These are phyloP conservation scores for Alternaria brassicae DNA, from an alignment of 2,329 filamentous ascomycete species.

Conservation along the genomic window DNA sequence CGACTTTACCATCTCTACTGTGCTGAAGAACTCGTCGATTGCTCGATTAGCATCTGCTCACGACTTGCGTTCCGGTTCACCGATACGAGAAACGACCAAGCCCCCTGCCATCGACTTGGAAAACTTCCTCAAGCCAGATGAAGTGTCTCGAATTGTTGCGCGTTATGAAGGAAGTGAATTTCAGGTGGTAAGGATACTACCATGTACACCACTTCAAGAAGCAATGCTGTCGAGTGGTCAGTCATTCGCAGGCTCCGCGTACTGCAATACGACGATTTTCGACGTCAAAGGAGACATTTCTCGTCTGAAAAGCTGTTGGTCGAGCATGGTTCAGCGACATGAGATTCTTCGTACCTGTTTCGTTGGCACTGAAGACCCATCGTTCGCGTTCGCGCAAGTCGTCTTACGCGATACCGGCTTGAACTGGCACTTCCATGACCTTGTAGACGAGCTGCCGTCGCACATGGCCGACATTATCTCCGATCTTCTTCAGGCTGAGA, in stretches of 20 bases:
- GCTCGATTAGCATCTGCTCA: slow-evolving; percentile 60
- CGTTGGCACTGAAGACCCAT: slow-evolving; percentile 65
- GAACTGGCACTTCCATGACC: slow-evolving; percentile 49
- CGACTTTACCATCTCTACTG: slow-evolving; percentile 69
- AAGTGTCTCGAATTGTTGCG: slow-evolving; percentile 24
- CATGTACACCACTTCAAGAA: slow-evolving; percentile 87
- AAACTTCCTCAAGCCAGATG: slow-evolving; percentile 23
- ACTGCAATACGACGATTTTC: slow-evolving; percentile 76
- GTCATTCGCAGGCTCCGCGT: slow-evolving; percentile 59
- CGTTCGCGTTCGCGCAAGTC: slow-evolving; percentile 74
- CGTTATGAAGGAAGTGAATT: slow-evolving; percentile 26
- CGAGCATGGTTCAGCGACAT: slow-evolving; percentile 68
- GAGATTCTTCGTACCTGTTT: slow-evolving; percentile 82
- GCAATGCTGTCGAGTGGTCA: slow-evolving; percentile 75
- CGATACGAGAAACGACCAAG: neutral
- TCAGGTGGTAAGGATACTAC: slow-evolving; percentile 66
- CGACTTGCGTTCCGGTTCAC: neutral
- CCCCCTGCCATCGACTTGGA: neutral
- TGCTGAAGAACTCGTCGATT: slow-evolving; percentile 74
- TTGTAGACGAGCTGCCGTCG: slow-evolving; percentile 38
- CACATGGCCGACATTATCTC: slow-evolving; percentile 57
- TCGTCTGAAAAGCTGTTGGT: slow-evolving; percentile 68
- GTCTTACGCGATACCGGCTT: slow-evolving; percentile 62
- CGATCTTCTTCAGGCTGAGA: slow-evolving; percentile 52
- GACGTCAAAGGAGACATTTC: slow-evolving; percentile 60